Evolutionary conservation across 2,329 filamentous ascomycete genomes (phyloP).

Genomic region (Alternaria angustiovoidea): DNA sequence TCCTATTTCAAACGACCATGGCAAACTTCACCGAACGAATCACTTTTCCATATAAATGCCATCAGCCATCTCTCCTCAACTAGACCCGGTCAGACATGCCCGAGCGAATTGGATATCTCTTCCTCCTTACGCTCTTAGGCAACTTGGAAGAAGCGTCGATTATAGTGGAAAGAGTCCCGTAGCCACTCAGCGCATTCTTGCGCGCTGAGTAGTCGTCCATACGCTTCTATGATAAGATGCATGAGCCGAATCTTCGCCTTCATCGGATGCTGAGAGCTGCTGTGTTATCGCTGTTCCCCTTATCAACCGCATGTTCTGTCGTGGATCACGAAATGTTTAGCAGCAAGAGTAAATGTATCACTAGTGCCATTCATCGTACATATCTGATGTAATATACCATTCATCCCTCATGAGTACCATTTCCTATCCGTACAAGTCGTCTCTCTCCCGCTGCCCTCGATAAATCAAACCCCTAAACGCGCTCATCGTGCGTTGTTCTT

Average conservation of each 20-base stretch:
- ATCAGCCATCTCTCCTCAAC: not conserved
- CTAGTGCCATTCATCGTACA: not conserved
- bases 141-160: slow-evolving; percentile 17
- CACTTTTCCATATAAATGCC: not conserved
- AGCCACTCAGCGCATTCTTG: slow-evolving; percentile 14
- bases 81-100: not conserved
- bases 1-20: slow-evolving; percentile 1
- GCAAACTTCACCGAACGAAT: slow-evolving; percentile 12
- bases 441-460: not conserved
- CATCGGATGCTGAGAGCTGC: not conserved
- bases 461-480: not conserved
- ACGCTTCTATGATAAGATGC: not conserved
- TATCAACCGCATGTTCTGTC: not conserved
- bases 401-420: not conserved
- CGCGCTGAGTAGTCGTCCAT: not conserved
- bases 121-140: slow-evolving; percentile 6
- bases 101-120: slow-evolving; percentile 8
- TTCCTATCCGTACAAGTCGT: not conserved
- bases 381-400: not conserved
- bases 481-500: slow-evolving; percentile 54
- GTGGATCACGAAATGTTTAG: not conserved
- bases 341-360: not conserved
- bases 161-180: slow-evolving; percentile 15
- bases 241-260: not conserved
- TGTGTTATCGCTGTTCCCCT: not conserved